phyloP scores from a whole-genome alignment of 2,329 filamentous ascomycete species.

The Arthrinium phaeospermum region DNA sequence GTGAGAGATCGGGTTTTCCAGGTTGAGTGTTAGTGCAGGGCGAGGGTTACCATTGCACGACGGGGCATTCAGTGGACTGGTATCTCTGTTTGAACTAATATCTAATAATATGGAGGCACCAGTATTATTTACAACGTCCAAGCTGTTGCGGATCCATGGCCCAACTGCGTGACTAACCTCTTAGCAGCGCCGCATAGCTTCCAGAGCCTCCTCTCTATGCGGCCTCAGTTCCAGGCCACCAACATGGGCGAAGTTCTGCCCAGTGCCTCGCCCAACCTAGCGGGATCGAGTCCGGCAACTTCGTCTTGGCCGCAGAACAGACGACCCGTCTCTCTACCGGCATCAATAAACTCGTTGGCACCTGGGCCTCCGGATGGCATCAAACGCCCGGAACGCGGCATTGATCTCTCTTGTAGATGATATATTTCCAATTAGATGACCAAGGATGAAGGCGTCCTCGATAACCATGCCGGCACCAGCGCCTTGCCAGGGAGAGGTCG shows the following conservation, averaged over 20 bases:
- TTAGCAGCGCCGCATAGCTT: not conserved
- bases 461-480: conserved; percentile 27
- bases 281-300: conserved; percentile 24
- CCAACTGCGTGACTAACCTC: too few species aligned
- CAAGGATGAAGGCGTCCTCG: conserved; percentile 27
- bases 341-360: conserved; percentile 25
- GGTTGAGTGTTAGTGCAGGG: too few species aligned
- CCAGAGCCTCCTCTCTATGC: not conserved
- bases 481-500: conserved; percentile 27
- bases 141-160: too few species aligned
- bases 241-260: not conserved
- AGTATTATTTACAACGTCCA: too few species aligned
- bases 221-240: not conserved
- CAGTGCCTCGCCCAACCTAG: conserved; percentile 11
- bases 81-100: too few species aligned
- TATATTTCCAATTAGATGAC: conserved; percentile 19
- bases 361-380: conserved; percentile 19
- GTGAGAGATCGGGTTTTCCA: not conserved
- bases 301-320: conserved; percentile 27
- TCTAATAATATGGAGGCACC: too few species aligned
- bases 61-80: too few species aligned
- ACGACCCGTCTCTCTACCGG: conserved; percentile 19
- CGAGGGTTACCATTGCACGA: too few species aligned
- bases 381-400: conserved; percentile 25
- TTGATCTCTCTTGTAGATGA: conserved; percentile 16